Conservation (phyloP, 305 asterid genomes). For the Fraxinus greggii region DNA sequence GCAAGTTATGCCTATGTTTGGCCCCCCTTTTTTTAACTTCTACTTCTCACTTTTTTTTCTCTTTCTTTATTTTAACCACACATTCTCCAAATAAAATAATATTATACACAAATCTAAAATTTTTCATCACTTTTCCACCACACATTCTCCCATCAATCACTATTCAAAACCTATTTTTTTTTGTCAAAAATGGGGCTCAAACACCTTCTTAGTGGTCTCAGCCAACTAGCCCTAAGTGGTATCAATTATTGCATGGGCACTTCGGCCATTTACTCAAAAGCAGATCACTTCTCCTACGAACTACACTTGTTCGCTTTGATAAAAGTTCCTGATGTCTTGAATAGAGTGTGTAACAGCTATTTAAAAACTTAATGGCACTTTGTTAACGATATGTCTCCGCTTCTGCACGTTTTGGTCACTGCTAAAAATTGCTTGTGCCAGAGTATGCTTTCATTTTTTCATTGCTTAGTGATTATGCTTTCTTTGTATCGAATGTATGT, state of each 20-base stretch:
- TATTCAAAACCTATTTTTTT: too few relatives aligned
- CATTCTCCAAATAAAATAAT: too few relatives aligned
- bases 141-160: too few relatives aligned
- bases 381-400: neutral
- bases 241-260: neutral
- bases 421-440: neutral
- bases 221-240: neutral
- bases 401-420: slow-evolving; percentile 9
- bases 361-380: neutral
- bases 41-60: too few relatives aligned
- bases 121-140: too few relatives aligned
- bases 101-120: too few relatives aligned
- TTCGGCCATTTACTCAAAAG: neutral
- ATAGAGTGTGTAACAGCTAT: neutral
- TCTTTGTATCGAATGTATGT: slow-evolving; percentile 19
- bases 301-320: neutral
- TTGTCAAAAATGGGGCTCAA: too few relatives aligned
- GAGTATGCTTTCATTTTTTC: neutral
- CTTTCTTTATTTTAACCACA: too few relatives aligned
- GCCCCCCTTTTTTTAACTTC: too few relatives aligned
- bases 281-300: neutral
- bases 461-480: slow-evolving; percentile 5
- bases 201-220: neutral
- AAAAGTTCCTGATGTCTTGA: neutral
- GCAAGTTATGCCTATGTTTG: too few relatives aligned